phyloP scores from a whole-genome alignment of 495 filamentous ascomycete species.

The Apodospora peruviana region DNA sequence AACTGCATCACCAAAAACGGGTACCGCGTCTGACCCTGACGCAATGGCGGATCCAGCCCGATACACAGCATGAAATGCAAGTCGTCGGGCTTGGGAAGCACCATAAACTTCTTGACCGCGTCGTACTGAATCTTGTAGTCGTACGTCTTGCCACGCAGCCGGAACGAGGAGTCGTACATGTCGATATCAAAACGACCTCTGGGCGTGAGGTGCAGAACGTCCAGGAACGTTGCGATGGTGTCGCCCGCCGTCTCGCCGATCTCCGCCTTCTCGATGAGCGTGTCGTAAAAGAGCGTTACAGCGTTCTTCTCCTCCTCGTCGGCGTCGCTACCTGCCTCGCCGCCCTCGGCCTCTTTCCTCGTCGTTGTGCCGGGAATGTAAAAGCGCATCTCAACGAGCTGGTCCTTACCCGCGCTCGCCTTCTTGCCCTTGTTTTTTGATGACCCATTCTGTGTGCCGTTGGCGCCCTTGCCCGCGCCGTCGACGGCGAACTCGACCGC shows the following conservation, averaged over 20 bases:
- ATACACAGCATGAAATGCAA: conserved; percentile 91
- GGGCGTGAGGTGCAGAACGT: conserved; percentile 91
- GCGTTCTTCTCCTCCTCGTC: conserved; percentile 84
- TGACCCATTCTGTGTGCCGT: too few relatives aligned
- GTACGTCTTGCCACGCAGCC: conserved; percentile 97
- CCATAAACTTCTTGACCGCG: conserved; percentile 95
- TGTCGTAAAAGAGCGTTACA: conserved; percentile 93
- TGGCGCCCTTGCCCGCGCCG: conserved; percentile 66
- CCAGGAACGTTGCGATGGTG: conserved; percentile 93
- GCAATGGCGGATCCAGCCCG: conserved; percentile 89
- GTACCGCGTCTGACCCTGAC: conserved; percentile 96
- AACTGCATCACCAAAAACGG: conserved; percentile 99
- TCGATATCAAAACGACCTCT: conserved; percentile 99
- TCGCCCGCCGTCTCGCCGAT: conserved; percentile 98
- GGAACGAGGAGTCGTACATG: conserved; percentile 98
- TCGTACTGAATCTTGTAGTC: conserved; percentile 99
- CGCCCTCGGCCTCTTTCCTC: conserved; percentile 78
- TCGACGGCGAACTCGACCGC: conserved; percentile 84
- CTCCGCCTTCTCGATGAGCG: conserved; percentile 97
- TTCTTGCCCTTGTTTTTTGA: conserved; percentile 69
- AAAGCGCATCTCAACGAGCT: conserved; percentile 97
- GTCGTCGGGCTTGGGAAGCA: conserved; percentile 96
- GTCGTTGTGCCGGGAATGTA: conserved; percentile 92
- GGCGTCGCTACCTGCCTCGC: conserved; percentile 60
- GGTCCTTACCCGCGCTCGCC: conserved; percentile 78